Evolutionary conservation across 495 filamentous ascomycete species (phyloP).

Genomic region (Talaromyces nanjingensis): DNA sequence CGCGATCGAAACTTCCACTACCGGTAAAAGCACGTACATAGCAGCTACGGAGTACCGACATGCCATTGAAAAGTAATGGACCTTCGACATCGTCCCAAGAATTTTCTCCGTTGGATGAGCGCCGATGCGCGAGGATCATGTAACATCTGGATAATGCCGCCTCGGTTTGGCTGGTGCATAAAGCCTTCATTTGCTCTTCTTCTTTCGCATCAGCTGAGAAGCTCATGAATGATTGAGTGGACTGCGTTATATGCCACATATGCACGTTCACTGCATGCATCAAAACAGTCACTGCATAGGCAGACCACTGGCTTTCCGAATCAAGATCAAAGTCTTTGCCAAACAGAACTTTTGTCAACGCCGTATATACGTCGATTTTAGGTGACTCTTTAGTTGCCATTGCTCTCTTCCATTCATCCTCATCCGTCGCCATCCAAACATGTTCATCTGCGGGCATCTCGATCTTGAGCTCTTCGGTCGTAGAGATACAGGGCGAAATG

Average conservation of each 20-base stretch:
- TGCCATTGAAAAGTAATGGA: conserved; percentile 9
- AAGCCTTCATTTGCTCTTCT: conserved; percentile 10
- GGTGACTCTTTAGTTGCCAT: background rate
- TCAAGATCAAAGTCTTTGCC: conserved; percentile 10
- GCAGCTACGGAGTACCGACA: conserved; percentile 8
- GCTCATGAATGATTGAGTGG: conserved; percentile 10
- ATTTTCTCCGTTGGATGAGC: background rate
- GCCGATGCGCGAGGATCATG: conserved; percentile 2
- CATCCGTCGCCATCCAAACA: conserved; percentile 4
- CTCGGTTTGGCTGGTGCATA: conserved; percentile 10
- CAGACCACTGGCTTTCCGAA: conserved; percentile 7
- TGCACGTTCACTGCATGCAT: conserved; percentile 12
- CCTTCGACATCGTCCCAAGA: conserved; percentile 5
- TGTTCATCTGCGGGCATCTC: conserved; percentile 7
- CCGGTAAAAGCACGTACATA: conserved; percentile 9
- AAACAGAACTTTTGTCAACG: conserved; percentile 8
- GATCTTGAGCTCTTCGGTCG: conserved; percentile 9
- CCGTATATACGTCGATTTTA: background rate
- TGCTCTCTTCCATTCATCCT: conserved; percentile 8
- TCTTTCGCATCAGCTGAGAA: conserved; percentile 8
- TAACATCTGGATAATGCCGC: conserved; percentile 7
- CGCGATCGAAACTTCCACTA: conserved; percentile 7
- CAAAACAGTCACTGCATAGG: conserved; percentile 7
- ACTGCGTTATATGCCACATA: conserved; percentile 12
- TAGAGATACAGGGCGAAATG: conserved; percentile 7